These are phyloP conservation scores for Nothopassalora personata DNA, from an alignment of 2,329 filamentous ascomycete species.

Conservation along the genomic window DNA sequence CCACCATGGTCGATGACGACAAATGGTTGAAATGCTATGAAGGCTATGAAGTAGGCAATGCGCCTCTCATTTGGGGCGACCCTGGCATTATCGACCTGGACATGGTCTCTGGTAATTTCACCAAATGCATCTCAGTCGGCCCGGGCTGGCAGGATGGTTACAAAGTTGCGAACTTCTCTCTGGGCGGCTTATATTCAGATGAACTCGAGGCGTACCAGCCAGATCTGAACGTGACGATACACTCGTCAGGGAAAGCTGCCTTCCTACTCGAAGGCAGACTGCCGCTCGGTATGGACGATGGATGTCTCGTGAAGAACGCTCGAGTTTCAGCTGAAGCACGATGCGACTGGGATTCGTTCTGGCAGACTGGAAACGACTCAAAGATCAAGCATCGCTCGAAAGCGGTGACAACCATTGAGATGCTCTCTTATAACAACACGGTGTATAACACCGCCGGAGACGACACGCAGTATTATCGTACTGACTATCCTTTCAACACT, in stretches of 20 bases:
- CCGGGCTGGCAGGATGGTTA: conserved; percentile 17
- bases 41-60: conserved; percentile 5
- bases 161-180: conserved; percentile 11
- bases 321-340: background rate
- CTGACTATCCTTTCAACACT: background rate
- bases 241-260: conserved; percentile 18
- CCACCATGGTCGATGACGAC: conserved; percentile 1
- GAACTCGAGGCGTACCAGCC: background rate
- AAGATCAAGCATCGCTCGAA: conserved; percentile 3
- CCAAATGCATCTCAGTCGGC: conserved; percentile 21
- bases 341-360: conserved; percentile 17
- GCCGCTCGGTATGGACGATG: conserved; percentile 3
- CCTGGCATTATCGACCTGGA: background rate
- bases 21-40: conserved; percentile 9
- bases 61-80: background rate
- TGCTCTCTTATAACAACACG: background rate
- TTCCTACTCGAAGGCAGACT: conserved; percentile 12
- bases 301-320: conserved; percentile 4
- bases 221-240: conserved; percentile 9
- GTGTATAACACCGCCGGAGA: background rate
- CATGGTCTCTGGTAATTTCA: conserved; percentile 7
- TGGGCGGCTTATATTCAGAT: conserved; percentile 4
- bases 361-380: background rate
- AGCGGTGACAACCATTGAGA: conserved; percentile 11
- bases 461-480: background rate